A percentile compares a stretch with the other conserved stretches of the same genome.
phyloP scores from a whole-genome alignment of 208 protist genomes.

The Leishmania amazonensis region DNA sequence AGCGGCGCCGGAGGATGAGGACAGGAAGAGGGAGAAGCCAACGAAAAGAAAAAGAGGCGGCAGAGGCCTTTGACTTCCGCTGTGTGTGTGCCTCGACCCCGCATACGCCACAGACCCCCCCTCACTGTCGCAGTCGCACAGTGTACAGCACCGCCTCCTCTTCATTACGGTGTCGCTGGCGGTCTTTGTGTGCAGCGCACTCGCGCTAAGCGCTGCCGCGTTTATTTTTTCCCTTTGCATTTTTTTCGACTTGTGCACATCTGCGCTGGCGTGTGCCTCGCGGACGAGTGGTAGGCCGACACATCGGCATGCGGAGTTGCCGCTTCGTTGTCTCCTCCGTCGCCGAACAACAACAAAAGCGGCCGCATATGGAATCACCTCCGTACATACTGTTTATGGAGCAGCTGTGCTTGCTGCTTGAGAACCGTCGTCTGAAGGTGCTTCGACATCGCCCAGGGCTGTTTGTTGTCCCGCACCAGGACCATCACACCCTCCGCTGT shows the following conservation, averaged over 20 bases:
- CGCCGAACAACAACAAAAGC: not conserved
- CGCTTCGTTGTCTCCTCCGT: not conserved
- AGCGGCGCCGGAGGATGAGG: not conserved
- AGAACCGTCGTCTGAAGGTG: conserved; percentile 58
- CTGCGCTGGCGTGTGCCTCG: not conserved
- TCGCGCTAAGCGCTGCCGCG: not conserved
- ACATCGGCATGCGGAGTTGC: not conserved
- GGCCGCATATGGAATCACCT: not conserved
- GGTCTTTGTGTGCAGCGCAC: not conserved
- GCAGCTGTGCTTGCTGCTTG: conserved; percentile 28
- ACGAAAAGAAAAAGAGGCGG: not conserved
- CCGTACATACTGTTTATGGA: not conserved
- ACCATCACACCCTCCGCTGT: conserved; percentile 37
- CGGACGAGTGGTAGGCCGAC: not conserved
- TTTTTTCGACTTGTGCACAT: not conserved
- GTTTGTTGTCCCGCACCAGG: conserved; percentile 57
- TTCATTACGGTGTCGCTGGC: not conserved
- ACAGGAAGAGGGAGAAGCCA: not conserved
- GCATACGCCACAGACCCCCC: not conserved
- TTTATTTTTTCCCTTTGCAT: not conserved
- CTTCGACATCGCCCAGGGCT: conserved; percentile 44
- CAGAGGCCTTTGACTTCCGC: not conserved
- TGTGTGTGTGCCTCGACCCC: not conserved
- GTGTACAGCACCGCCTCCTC: not conserved
- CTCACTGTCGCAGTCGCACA: not conserved